Conservation (phyloP, 192 early-diverging fungal species). For the Umbelopsis ramanniana region DNA sequence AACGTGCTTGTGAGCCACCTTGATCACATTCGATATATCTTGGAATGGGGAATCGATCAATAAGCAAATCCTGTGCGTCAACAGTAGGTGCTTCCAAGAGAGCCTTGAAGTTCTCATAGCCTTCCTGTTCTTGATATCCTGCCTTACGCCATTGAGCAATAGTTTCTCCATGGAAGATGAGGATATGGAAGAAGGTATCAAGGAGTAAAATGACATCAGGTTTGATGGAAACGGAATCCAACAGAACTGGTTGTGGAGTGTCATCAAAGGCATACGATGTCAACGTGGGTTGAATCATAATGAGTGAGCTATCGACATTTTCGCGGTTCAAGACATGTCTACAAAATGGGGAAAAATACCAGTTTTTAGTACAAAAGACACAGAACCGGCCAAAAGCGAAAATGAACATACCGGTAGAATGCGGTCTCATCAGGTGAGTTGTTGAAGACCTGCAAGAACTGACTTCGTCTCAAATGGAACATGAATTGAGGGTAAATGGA, state of each 20-base stretch:
- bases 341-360: slow-evolving; percentile 34
- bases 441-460: slow-evolving; percentile 99
- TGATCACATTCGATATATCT: slow-evolving; percentile 98
- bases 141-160: slow-evolving; percentile 97
- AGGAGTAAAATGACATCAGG: slow-evolving; percentile 89
- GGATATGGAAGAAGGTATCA: slow-evolving; percentile 99
- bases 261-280: slow-evolving; percentile 91
- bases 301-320: slow-evolving; percentile 95
- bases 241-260: slow-evolving; percentile 85
- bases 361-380: background rate
- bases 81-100: slow-evolving; percentile 87
- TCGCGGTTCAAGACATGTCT: slow-evolving; percentile 94
- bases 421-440: slow-evolving; percentile 99
- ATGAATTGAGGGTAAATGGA: slow-evolving; percentile 99
- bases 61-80: slow-evolving; percentile 93
- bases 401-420: slow-evolving; percentile 67
- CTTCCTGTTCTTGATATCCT: slow-evolving; percentile 92
- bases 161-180: slow-evolving; percentile 98
- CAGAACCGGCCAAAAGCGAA: background rate
- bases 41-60: slow-evolving; percentile 96
- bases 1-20: slow-evolving; percentile 96
- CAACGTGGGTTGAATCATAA: slow-evolving; percentile 99
- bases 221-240: slow-evolving; percentile 99
- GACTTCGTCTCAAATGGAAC: slow-evolving; percentile 96
- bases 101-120: slow-evolving; percentile 93